Evolutionary conservation across 148 eudicot species (phyloP).

Genomic region (Rhododendron ovatum): DNA sequence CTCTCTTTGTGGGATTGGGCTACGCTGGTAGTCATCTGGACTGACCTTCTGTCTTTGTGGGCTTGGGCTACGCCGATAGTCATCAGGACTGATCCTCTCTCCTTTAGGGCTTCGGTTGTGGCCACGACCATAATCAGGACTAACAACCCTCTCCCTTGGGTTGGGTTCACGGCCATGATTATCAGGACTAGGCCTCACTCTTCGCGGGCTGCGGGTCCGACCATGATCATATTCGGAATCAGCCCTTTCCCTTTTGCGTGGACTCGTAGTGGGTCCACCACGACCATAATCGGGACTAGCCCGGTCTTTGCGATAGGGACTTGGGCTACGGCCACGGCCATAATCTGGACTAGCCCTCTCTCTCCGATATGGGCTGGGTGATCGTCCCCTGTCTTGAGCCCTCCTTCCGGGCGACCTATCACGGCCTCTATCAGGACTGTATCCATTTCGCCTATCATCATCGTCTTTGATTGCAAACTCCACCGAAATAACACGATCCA

Average conservation of each 20-base stretch:
- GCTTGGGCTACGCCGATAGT: conserved; percentile 30
- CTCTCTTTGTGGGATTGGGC: conserved; percentile 36
- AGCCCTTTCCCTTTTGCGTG: conserved; percentile 12
- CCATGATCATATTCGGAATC: conserved; percentile 8
- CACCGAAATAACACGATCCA: conserved; percentile 79
- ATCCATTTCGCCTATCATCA: conserved; percentile 55
- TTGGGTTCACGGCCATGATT: conserved; percentile 22
- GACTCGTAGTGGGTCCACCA: conserved; percentile 20
- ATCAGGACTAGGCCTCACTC: conserved; percentile 23
- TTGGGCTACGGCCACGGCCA: conserved; percentile 37
- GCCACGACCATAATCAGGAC: conserved; percentile 29
- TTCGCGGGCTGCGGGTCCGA: conserved; percentile 33
- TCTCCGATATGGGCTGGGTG: conserved; percentile 44
- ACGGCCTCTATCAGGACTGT: conserved; percentile 62
- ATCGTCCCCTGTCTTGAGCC: conserved; percentile 19
- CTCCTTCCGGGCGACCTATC: conserved; percentile 67
- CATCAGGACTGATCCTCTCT: conserved; percentile 43
- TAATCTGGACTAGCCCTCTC: conserved; percentile 63
- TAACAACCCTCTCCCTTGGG: conserved; percentile 24
- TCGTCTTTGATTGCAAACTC: conserved; percentile 76
- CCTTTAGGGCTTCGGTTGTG: conserved; percentile 30
- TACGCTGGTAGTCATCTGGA: conserved; percentile 33
- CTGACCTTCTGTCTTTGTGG: conserved; percentile 35
- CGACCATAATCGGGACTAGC: conserved; percentile 45
- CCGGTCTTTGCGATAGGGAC: conserved; percentile 45